phyloP scores from a whole-genome alignment of 495 filamentous ascomycete genomes.

The Tuber brumale region DNA sequence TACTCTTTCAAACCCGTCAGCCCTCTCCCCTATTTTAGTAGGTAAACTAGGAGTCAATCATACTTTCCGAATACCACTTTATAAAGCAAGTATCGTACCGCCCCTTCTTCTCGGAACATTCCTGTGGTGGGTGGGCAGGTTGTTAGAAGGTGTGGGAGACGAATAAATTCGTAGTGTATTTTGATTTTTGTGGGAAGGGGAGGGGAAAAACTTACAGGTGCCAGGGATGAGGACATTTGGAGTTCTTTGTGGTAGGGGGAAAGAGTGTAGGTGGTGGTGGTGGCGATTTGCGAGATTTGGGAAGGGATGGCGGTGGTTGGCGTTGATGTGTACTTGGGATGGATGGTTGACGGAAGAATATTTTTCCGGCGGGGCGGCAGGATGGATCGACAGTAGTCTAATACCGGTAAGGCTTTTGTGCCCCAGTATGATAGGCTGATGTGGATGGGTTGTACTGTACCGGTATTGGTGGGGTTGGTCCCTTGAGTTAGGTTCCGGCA shows the following conservation, averaged over 20 bases:
- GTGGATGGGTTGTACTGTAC: slow-evolving; percentile 25
- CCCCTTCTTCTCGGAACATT: slow-evolving; percentile 44
- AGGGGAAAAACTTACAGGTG: not conserved
- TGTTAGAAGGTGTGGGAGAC: slow-evolving; percentile 14
- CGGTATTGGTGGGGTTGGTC: not conserved
- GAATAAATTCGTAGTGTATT: not conserved
- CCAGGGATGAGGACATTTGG: not conserved
- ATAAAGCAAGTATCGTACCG: slow-evolving; percentile 71
- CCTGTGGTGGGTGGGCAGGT: slow-evolving; percentile 20
- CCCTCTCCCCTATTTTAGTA: not conserved
- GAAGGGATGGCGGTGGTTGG: not conserved
- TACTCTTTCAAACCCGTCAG: slow-evolving; percentile 50
- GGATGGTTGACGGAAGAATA: not conserved
- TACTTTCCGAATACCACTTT: slow-evolving; percentile 77
- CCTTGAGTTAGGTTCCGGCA: not conserved
- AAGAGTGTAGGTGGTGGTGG: not conserved
- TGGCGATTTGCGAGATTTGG: not conserved
- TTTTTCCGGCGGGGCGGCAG: not conserved
- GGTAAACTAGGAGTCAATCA: slow-evolving; percentile 15
- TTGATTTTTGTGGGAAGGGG: not conserved
- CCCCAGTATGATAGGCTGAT: too few species aligned
- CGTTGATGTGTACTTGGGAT: not conserved
- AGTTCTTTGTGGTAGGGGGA: not conserved
- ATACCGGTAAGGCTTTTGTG: too few species aligned
- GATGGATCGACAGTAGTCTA: not conserved